A percentile compares a stretch with the other conserved stretches of the same genome.
Evolutionary conservation across 139 green algal species (phyloP).

Genomic region (Chlorella vulgaris): DNA sequence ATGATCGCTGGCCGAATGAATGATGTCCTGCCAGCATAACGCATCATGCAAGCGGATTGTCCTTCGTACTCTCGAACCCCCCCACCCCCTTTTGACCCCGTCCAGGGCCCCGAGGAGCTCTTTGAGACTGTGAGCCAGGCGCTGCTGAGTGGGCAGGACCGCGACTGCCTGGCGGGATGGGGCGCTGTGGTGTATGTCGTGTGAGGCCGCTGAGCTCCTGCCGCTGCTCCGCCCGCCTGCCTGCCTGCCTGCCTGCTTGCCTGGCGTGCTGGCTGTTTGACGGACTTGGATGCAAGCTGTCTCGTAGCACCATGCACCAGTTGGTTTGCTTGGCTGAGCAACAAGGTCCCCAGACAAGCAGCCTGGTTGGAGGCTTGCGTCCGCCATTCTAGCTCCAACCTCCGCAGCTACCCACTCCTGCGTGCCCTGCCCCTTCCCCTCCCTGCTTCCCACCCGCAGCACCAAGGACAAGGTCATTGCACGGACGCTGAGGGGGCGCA

Average conservation of each 20-base stretch:
- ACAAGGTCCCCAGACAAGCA: too few species aligned
- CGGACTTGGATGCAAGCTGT: neutral
- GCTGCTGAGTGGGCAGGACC: slow-evolving; percentile 88
- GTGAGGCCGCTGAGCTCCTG: slow-evolving; percentile 36
- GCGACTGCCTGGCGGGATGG: slow-evolving; percentile 97
- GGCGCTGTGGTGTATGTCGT: slow-evolving; percentile 95
- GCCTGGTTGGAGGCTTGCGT: too few species aligned
- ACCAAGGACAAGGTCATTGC: slow-evolving; percentile 85
- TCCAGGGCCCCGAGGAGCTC: slow-evolving; percentile 89
- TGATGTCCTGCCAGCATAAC: too few species aligned
- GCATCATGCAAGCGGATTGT: too few species aligned
- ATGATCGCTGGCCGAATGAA: neutral
- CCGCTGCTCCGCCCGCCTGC: neutral
- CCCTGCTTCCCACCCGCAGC: slow-evolving; percentile 33
- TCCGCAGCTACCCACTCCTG: too few species aligned
- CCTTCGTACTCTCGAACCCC: too few species aligned
- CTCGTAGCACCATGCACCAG: too few species aligned
- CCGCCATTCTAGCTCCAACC: too few species aligned
- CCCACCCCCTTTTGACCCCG: neutral
- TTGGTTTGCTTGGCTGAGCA: neutral
- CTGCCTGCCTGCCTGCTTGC: neutral
- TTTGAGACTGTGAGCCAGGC: slow-evolving; percentile 96
- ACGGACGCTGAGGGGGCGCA: slow-evolving; percentile 86
- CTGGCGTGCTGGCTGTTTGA: neutral
- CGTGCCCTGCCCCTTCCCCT: neutral